A percentile compares a stretch with the other conserved stretches of the same genome.
These are phyloP conservation scores for Ananas comosus DNA, from an alignment of 176 grass and related monocot species.

Conservation along the genomic window DNA sequence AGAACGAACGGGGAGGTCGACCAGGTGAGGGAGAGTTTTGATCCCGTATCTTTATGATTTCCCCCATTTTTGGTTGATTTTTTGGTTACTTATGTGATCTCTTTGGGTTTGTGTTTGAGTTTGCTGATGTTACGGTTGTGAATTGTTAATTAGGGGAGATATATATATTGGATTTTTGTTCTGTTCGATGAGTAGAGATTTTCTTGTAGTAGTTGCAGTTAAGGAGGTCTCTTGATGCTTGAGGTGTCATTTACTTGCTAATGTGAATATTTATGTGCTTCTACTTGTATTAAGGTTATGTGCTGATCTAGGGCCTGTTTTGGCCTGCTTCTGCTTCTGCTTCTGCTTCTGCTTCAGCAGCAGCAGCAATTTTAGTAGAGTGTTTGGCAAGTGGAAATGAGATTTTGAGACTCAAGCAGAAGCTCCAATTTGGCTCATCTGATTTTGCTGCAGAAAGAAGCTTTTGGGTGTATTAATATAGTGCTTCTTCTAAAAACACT, in stretches of 20 bases:
- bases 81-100: neutral
- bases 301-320: neutral
- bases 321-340: too few relatives aligned
- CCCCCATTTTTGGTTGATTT: neutral
- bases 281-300: neutral
- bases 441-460: too few relatives aligned
- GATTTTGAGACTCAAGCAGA: too few relatives aligned
- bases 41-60: neutral
- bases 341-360: too few relatives aligned
- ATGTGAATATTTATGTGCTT: neutral
- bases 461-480: neutral
- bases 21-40: slow-evolving; percentile 4
- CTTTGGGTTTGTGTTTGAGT: neutral
- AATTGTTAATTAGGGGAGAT: neutral
- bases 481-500: neutral
- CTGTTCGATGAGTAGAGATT: too few relatives aligned
- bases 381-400: too few relatives aligned
- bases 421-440: too few relatives aligned
- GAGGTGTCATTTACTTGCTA: neutral
- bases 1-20: neutral
- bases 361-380: too few relatives aligned
- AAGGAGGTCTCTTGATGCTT: neutral
- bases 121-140: neutral
- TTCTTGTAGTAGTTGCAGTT: neutral
- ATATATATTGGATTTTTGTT: neutral